These are phyloP conservation scores for Scedosporium minutisporum DNA, from an alignment of 2,329 filamentous ascomycete species.

Conservation along the genomic window DNA sequence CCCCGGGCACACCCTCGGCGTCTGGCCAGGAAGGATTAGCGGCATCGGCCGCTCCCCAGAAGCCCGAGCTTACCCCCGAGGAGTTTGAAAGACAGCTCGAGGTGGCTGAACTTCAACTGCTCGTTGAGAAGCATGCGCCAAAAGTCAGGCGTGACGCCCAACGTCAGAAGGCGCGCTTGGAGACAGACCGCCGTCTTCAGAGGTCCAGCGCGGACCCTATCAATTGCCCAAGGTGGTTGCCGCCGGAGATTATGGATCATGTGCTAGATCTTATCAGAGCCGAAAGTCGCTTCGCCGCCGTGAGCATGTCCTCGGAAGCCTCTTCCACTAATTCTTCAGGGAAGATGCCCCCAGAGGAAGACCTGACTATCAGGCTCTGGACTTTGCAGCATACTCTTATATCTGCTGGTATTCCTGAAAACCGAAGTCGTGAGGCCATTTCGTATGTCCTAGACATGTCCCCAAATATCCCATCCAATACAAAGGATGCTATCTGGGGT, in stretches of 20 bases:
- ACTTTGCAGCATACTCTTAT: slow-evolving; percentile 65
- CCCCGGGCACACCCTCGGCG: slow-evolving; percentile 3
- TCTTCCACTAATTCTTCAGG: slow-evolving; percentile 15
- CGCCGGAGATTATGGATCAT: slow-evolving; percentile 66
- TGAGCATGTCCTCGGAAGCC: slow-evolving; percentile 31
- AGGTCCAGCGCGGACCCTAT: slow-evolving; percentile 67
- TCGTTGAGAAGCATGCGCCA: slow-evolving; percentile 73
- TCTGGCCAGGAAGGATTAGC: slow-evolving; percentile 1
- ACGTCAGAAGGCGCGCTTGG: slow-evolving; percentile 66
- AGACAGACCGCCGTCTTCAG: slow-evolving; percentile 77
- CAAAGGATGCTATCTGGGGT: slow-evolving; percentile 68
- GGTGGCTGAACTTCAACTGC: slow-evolving; percentile 75
- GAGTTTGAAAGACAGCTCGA: slow-evolving; percentile 86
- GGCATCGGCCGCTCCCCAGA: slow-evolving; percentile 10
- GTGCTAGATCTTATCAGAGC: slow-evolving; percentile 64
- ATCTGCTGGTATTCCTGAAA: slow-evolving; percentile 56
- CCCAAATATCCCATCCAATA: slow-evolving; percentile 44
- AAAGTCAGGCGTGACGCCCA: slow-evolving; percentile 72
- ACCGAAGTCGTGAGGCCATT: slow-evolving; percentile 54
- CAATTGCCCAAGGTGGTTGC: slow-evolving; percentile 69
- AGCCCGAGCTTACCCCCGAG: slow-evolving; percentile 58
- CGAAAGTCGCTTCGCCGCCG: slow-evolving; percentile 44
- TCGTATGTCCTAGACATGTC: slow-evolving; percentile 58
- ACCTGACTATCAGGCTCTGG: slow-evolving; percentile 73
- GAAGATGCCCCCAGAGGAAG: slow-evolving; percentile 62